Conservation (phyloP, 169 alveolate species). For the Plasmodium inui region DNA sequence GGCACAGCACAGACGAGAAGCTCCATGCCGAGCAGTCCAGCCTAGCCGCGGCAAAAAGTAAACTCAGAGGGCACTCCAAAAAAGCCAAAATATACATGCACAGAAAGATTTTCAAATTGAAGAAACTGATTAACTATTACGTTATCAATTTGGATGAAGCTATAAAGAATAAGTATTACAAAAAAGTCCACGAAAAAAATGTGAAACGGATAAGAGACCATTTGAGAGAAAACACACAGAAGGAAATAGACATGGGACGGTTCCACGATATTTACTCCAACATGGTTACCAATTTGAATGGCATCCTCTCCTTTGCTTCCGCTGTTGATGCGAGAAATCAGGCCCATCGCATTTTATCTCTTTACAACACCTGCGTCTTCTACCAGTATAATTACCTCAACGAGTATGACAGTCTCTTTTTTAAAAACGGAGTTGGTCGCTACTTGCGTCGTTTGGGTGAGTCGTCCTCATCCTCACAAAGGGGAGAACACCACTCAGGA, state of each 20-base stretch:
- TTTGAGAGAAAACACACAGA: conserved; percentile 15
- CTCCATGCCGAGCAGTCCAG: background rate
- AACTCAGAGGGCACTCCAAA: background rate
- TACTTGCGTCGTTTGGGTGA: conserved; percentile 19
- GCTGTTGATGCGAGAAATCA: background rate
- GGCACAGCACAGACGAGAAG: background rate
- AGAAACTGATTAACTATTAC: conserved; percentile 37
- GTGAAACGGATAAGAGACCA: conserved; percentile 15
- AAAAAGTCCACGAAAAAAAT: conserved; percentile 22
- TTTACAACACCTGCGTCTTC: conserved; percentile 3
- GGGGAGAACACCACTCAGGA: background rate
- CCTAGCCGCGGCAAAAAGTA: background rate
- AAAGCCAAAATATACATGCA: background rate
- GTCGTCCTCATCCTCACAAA: background rate
- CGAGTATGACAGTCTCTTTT: conserved; percentile 44
- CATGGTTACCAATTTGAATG: conserved; percentile 33
- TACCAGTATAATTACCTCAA: conserved; percentile 56
- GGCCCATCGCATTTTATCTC: conserved; percentile 9
- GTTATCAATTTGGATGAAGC: conserved; percentile 29
- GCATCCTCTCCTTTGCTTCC: conserved; percentile 33
- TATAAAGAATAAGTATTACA: conserved; percentile 20
- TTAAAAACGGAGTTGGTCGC: conserved; percentile 7
- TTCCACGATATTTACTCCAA: conserved; percentile 21
- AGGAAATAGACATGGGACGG: conserved; percentile 9
- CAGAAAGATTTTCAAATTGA: background rate